These are phyloP conservation scores for Aegle marmelos DNA, from an alignment of 345 rosid species.

Conservation along the genomic window DNA sequence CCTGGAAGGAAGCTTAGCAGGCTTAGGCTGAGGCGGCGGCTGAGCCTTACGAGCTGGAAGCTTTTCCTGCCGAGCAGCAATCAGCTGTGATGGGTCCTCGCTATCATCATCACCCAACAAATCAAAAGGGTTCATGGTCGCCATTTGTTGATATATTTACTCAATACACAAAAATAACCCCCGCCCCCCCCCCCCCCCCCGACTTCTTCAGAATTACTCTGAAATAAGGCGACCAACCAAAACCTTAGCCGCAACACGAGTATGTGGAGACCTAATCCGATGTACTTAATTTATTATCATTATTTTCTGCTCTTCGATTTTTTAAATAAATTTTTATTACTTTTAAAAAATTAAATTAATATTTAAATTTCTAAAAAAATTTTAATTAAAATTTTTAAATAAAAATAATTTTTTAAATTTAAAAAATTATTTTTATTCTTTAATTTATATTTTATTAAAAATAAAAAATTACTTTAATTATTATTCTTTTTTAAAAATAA, in stretches of 20 bases:
- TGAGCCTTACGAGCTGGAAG: conserved; percentile 35
- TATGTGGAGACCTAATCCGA: conserved; percentile 18
- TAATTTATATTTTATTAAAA: too few relatives aligned
- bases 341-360: too few relatives aligned
- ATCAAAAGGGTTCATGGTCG: conserved; percentile 79
- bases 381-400: too few relatives aligned
- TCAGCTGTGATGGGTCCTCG: conserved; percentile 62
- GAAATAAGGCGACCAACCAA: conserved; percentile 24
- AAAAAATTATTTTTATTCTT: too few relatives aligned
- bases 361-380: too few relatives aligned
- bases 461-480: too few relatives aligned
- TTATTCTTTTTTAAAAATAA: too few relatives aligned
- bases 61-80: conserved; percentile 49
- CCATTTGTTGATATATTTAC: conserved; percentile 40
- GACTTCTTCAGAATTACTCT: not conserved
- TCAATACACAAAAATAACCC: not conserved
- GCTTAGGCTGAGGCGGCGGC: conserved; percentile 32
- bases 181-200: too few relatives aligned
- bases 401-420: too few relatives aligned
- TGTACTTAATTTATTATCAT: conserved; percentile 13
- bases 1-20: conserved; percentile 70
- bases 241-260: conserved; percentile 31
- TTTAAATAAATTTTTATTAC: too few relatives aligned
- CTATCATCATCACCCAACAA: conserved; percentile 72
- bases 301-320: too few relatives aligned